Percentiles rank a stretch among this genome's conserved stretches.
Conservation (phyloP, 805 yeast species). For the Torulaspora indica region DNA sequence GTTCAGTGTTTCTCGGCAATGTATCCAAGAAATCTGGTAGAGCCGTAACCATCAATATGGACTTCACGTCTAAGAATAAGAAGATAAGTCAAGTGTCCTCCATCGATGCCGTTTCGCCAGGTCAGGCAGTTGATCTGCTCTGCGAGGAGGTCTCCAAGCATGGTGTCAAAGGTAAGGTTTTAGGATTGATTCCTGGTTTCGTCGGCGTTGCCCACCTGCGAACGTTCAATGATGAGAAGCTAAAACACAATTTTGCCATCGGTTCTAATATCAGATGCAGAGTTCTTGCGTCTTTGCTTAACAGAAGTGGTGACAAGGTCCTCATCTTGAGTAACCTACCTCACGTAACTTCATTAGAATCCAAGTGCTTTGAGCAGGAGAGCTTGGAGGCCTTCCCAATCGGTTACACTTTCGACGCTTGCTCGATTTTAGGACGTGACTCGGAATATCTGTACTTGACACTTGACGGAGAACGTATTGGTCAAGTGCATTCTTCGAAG, state of each 20-base stretch:
- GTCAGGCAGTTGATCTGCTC: conserved; percentile 70
- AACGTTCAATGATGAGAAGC: conserved; percentile 40
- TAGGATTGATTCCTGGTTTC: conserved; percentile 71
- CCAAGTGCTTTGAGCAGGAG: conserved; percentile 19
- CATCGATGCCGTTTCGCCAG: conserved; percentile 80
- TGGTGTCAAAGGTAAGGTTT: conserved; percentile 69
- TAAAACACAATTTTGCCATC: conserved; percentile 59
- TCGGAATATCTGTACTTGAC: conserved; percentile 52
- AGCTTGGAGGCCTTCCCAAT: conserved; percentile 66
- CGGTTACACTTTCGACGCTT: conserved; percentile 58
- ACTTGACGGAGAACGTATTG: conserved; percentile 52
- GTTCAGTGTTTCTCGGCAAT: conserved; percentile 65
- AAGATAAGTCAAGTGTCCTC: conserved; percentile 57
- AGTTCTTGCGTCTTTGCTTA: conserved; percentile 56
- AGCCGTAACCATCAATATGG: conserved; percentile 51
- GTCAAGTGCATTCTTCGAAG: conserved; percentile 77
- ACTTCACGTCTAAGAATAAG: conserved; percentile 43
- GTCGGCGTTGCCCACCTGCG: conserved; percentile 64
- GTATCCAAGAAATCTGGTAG: conserved; percentile 45
- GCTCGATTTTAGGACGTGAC: conserved; percentile 58
- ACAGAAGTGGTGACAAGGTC: conserved; percentile 50
- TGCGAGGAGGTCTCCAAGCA: conserved; percentile 52
- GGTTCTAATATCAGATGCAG: conserved; percentile 70
- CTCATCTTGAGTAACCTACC: conserved; percentile 58
- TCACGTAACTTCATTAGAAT: conserved; percentile 40